phyloP scores from a whole-genome alignment of 148 eudicot genomes.

The Suaeda aralocaspica region DNA sequence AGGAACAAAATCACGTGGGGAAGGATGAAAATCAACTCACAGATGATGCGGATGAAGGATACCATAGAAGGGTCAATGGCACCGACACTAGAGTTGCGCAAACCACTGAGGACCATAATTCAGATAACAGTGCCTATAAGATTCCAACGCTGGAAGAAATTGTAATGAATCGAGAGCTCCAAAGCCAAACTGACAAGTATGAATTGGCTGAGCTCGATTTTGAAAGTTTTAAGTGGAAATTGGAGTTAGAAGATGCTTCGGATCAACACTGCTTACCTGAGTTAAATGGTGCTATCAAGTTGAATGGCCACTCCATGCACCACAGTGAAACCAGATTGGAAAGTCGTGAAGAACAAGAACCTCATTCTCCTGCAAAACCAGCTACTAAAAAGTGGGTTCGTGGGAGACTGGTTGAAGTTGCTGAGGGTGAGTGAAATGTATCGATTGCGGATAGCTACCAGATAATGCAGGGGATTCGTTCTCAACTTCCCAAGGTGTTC shows the following conservation, averaged over 20 bases:
- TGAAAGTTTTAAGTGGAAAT: constrained; percentile 11
- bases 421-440: constrained; percentile 32
- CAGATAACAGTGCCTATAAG: constrained; percentile 25
- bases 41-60: constrained; percentile 1
- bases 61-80: constrained; percentile 36
- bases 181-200: constrained; percentile 6
- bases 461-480: neutral
- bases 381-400: constrained; percentile 72
- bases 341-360: constrained; percentile 19
- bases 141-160: constrained; percentile 18
- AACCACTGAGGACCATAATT: constrained; percentile 11
- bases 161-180: constrained; percentile 10
- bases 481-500: neutral
- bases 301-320: constrained; percentile 15
- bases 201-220: constrained; percentile 14
- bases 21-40: constrained; percentile 10
- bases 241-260: constrained; percentile 17
- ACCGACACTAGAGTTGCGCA: constrained; percentile 11
- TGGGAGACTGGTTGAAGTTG: constrained; percentile 80
- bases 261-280: constrained; percentile 11
- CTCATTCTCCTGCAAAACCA: constrained; percentile 15
- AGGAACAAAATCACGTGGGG: constrained; percentile 15
- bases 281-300: constrained; percentile 31
- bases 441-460: neutral
- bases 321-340: constrained; percentile 25